Evolutionary conservation across 345 rosid genomes (phyloP).

Genomic region (Viola odorata): DNA sequence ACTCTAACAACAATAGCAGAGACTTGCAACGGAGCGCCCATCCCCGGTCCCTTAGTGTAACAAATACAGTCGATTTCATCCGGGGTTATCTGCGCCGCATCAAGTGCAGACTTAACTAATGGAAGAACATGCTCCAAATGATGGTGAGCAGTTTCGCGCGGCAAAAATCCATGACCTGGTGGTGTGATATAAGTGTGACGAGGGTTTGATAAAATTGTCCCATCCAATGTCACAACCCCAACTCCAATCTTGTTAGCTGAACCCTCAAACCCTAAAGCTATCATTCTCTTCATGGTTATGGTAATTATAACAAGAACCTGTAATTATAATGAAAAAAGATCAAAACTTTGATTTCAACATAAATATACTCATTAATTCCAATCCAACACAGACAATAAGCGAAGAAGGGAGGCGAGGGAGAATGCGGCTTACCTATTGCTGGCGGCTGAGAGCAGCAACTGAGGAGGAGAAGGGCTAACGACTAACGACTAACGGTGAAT

Average conservation of each 20-base stretch:
- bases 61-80: conserved; percentile 82
- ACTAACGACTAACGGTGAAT: too few relatives aligned
- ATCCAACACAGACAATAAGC: too few relatives aligned
- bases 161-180: conserved; percentile 96
- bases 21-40: conserved; percentile 94
- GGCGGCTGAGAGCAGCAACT: too few relatives aligned
- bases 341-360: too few relatives aligned
- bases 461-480: too few relatives aligned
- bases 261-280: conserved; percentile 89
- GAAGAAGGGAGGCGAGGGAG: too few relatives aligned
- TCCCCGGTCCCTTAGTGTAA: conserved; percentile 92
- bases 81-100: conserved; percentile 53
- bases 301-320: not conserved
- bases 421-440: too few relatives aligned
- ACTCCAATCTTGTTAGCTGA: conserved; percentile 94
- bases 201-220: conserved; percentile 81
- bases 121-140: conserved; percentile 83
- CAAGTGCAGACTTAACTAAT: conserved; percentile 62
- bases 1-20: conserved; percentile 70
- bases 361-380: too few relatives aligned
- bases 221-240: conserved; percentile 79
- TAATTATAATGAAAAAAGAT: not conserved
- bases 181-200: conserved; percentile 95
- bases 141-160: conserved; percentile 91
- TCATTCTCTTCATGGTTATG: conserved; percentile 53